Base-by-base conservation (phyloP, 2,329 filamentous ascomycete species). In the Teratosphaeriaceae sp. region DNA sequence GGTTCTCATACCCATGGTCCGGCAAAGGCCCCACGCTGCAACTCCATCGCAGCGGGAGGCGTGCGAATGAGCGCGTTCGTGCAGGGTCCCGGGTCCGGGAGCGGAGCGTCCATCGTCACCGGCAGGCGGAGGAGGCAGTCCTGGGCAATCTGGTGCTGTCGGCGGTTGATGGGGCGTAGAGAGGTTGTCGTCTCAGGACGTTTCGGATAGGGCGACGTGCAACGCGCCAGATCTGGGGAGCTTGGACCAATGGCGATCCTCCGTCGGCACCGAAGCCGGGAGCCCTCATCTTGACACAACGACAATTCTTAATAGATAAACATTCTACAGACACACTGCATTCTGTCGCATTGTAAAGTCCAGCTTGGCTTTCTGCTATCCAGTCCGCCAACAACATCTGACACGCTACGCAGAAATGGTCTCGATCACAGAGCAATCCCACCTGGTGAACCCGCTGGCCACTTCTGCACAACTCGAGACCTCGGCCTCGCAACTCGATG, bases 381-480 rank as follows among this genome's bases (percentile, higher is more conserved):
- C n/a, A n/a, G n/a, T n/a, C n/a, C n/a, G n/a, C n/a, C 39, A 11
- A 22, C 13, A 12, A 24, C n/a, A 31, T 22, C 22, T 33, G n/a
- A 20, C 16, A 11, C 21, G n/a, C n/a, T n/a, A n/a, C 18, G 26
- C 16, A 11, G 30, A 23, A 27, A 60, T 60, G 54, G 49, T 56
- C 33, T 41, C 51, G 29, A 57, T 56, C 45, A 46, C 51, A 20
- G 63, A 61, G 50, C 53, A 58, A 16, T 67, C 65, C 7, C 62
- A 68, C 54, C 74, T 89, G 54, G 72, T 76, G 5, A 89, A 90
- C 50, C 78, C 84, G 18, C 73, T 90, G 38, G 84, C 82, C 13
- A 84, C 83, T 22, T 69, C 79, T n/a, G 74, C 77, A 24, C 85
- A 90, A 63, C 73, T 92, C 61, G 73, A 59, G 67, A 76, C 56